phyloP scores from a whole-genome alignment of 495 filamentous ascomycete species.

The Aspergillus cristatus region DNA sequence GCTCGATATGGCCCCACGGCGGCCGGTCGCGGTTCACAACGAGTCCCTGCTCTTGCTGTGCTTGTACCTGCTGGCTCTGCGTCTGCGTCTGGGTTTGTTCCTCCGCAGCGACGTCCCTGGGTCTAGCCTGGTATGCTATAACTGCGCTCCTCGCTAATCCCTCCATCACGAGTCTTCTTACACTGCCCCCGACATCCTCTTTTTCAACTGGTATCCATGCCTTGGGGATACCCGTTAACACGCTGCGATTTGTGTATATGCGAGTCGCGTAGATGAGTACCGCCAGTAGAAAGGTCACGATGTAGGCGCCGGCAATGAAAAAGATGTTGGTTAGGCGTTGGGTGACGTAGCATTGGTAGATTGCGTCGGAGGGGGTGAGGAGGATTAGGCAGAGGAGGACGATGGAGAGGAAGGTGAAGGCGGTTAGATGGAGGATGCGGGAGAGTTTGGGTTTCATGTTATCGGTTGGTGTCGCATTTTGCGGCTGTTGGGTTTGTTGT shows the following conservation, averaged over 20 bases:
- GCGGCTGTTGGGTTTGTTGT: too few species aligned
- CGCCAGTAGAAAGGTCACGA: conserved; percentile 63
- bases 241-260: conserved; percentile 79
- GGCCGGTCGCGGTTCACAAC: conserved; percentile 31
- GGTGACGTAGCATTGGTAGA: conserved; percentile 63
- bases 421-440: conserved; percentile 71
- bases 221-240: conserved; percentile 75
- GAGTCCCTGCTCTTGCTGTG: too few species aligned
- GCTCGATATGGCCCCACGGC: conserved; percentile 72
- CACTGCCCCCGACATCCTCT: conserved; percentile 57
- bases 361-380: conserved; percentile 73
- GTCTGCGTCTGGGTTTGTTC: conserved; percentile 20
- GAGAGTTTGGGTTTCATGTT: conserved; percentile 50
- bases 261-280: conserved; percentile 72
- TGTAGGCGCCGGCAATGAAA: conserved; percentile 68
- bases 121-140: conserved; percentile 69
- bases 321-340: conserved; percentile 70
- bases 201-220: conserved; percentile 73
- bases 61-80: too few species aligned
- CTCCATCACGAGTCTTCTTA: conserved; percentile 63
- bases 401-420: conserved; percentile 70
- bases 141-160: conserved; percentile 65
- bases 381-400: conserved; percentile 63
- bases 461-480: too few species aligned
- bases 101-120: conserved; percentile 41